A percentile compares a stretch with the other conserved stretches of the same genome.
phyloP scores from a whole-genome alignment of 208 protist species.

The Trypanosoma boissoni region DNA sequence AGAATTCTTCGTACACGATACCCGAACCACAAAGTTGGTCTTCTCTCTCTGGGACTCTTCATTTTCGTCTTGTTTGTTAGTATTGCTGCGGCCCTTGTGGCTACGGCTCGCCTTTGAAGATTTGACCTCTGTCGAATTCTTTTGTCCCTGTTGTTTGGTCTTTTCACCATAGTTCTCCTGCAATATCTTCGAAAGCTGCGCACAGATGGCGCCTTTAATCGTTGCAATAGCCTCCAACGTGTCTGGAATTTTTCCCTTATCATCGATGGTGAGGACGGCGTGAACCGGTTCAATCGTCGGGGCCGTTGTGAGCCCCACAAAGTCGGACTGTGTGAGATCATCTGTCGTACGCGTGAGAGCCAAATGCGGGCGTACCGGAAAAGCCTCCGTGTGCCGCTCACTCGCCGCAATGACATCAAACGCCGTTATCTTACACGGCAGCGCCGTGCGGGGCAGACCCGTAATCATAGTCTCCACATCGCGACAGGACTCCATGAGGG shows the following conservation, averaged over 20 bases:
- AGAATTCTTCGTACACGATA: slow-evolving; percentile 61
- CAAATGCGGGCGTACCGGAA: slow-evolving; percentile 75
- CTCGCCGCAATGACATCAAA: slow-evolving; percentile 74
- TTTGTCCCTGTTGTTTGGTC: slow-evolving; percentile 1
- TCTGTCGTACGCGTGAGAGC: slow-evolving; percentile 72
- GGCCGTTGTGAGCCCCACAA: slow-evolving; percentile 51
- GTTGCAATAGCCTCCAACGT: slow-evolving; percentile 75
- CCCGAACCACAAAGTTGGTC: slow-evolving; percentile 31
- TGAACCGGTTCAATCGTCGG: slow-evolving; percentile 73
- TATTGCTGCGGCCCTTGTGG: too few species aligned
- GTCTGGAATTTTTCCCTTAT: slow-evolving; percentile 82
- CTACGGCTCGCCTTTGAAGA: too few species aligned
- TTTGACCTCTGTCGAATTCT: slow-evolving; percentile 10
- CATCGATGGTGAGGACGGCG: slow-evolving; percentile 80
- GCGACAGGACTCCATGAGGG: slow-evolving; percentile 54
- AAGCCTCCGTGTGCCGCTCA: slow-evolving; percentile 69
- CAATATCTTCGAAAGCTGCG: slow-evolving; percentile 76
- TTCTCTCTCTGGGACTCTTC: background rate
- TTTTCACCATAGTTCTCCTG: slow-evolving; percentile 38
- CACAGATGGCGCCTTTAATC: slow-evolving; percentile 86
- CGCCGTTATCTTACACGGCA: slow-evolving; percentile 75
- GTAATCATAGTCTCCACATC: slow-evolving; percentile 61
- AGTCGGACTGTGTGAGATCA: slow-evolving; percentile 36
- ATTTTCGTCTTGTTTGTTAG: too few species aligned
- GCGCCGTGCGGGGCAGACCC: slow-evolving; percentile 42